Percentiles rank a stretch among this genome's conserved stretches.
Evolutionary conservation across 768 basidiomycete genomes (phyloP).

Genomic region (Dacryopinax spathularia): DNA sequence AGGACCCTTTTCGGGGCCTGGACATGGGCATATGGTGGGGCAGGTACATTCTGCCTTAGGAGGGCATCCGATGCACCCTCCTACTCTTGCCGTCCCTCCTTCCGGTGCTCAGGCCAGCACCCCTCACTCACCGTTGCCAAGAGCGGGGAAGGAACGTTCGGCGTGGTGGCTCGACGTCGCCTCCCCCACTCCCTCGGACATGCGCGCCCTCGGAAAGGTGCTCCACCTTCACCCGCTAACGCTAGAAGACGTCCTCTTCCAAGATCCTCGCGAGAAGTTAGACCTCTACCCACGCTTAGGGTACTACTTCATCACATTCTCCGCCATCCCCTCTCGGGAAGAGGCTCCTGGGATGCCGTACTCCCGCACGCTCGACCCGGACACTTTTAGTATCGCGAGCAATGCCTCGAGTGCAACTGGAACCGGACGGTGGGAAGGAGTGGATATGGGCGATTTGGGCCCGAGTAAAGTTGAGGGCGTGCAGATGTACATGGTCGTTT

Average conservation of each 20-base stretch:
- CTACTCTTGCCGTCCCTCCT: not conserved
- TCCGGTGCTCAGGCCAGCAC: not conserved
- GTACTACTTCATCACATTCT: slow-evolving; percentile 82
- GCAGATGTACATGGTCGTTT: slow-evolving; percentile 80
- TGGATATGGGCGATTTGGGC: slow-evolving; percentile 21
- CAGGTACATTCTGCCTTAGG: too few species aligned
- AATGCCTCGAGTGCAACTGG: slow-evolving; percentile 17
- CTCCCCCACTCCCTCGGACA: slow-evolving; percentile 76
- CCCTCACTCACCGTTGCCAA: not conserved
- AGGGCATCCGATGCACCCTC: not conserved
- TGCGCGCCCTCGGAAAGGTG: slow-evolving; percentile 73
- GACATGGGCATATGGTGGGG: not conserved
- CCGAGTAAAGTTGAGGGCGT: slow-evolving; percentile 42
- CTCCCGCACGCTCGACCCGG: slow-evolving; percentile 25
- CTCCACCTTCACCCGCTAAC: slow-evolving; percentile 84
- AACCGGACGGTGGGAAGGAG: slow-evolving; percentile 17
- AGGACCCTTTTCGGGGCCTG: not conserved
- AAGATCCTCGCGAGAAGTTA: slow-evolving; percentile 83
- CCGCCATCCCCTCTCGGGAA: slow-evolving; percentile 50
- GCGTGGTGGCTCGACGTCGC: slow-evolving; percentile 89
- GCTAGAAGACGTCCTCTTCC: slow-evolving; percentile 81
- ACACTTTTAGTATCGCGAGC: slow-evolving; percentile 5
- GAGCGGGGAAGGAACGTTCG: not conserved
- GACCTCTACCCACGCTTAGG: slow-evolving; percentile 77
- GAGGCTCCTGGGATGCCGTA: slow-evolving; percentile 17